Percentiles rank a stretch among this genome's conserved stretches.
phyloP scores from a whole-genome alignment of 805 yeast genomes.

The Starmerella potacharoeniae region DNA sequence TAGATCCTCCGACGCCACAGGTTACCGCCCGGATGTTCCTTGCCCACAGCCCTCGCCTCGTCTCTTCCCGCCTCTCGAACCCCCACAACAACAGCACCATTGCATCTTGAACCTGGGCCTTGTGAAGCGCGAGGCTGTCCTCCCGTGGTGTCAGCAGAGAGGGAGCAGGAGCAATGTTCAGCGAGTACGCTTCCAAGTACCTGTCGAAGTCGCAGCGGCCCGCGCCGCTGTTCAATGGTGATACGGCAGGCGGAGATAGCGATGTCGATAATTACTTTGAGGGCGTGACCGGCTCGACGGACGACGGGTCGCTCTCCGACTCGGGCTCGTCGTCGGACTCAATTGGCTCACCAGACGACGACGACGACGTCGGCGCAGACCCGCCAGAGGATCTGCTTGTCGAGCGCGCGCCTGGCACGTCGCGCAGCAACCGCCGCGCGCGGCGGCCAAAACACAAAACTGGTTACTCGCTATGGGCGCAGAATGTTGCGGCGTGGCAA shows the following conservation, averaged over 20 bases:
- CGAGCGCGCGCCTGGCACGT: slow-evolving; percentile 13
- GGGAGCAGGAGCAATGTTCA: slow-evolving; percentile 15
- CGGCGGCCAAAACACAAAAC: slow-evolving; percentile 7
- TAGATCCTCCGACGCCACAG: not conserved
- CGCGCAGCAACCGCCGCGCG: not conserved
- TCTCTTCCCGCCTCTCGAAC: not conserved
- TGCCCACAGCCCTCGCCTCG: not conserved
- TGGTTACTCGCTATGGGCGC: slow-evolving; percentile 15
- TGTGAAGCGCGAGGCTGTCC: not conserved
- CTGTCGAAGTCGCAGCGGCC: slow-evolving; percentile 29
- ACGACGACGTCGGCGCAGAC: slow-evolving; percentile 14
- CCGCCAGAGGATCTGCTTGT: slow-evolving; percentile 28
- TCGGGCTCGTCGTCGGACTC: slow-evolving; percentile 8
- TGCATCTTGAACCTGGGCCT: not conserved
- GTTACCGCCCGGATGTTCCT: not conserved
- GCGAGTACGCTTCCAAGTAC: slow-evolving; percentile 29
- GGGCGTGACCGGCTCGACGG: slow-evolving; percentile 14
- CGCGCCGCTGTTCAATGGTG: slow-evolving; percentile 24
- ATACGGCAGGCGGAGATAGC: slow-evolving; percentile 13
- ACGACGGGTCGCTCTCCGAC: slow-evolving; percentile 8
- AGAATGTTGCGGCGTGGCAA: slow-evolving; percentile 9
- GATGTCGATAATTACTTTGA: slow-evolving; percentile 22
- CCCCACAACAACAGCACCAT: not conserved
- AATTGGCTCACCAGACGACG: slow-evolving; percentile 6
- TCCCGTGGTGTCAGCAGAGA: not conserved